Percentiles rank a stretch among this genome's conserved stretches.
These are phyloP conservation scores for Kockiozyma suomiensis DNA, from an alignment of 805 yeast genomes.

Conservation along the genomic window DNA sequence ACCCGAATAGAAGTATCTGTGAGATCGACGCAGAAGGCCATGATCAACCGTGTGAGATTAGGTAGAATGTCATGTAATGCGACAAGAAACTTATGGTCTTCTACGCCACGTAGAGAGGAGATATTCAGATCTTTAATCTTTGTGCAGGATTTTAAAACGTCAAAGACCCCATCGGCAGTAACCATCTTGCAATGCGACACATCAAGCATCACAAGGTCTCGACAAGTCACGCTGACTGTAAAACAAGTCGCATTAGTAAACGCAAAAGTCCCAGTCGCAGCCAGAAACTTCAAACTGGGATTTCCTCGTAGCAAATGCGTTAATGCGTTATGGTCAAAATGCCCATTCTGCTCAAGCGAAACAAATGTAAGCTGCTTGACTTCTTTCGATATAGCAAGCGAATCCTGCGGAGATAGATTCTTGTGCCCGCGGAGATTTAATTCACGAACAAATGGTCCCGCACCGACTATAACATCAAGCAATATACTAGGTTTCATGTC, in stretches of 20 bases:
- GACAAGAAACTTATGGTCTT: constrained; percentile 10
- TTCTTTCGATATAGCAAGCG: constrained; percentile 9
- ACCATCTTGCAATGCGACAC: constrained; percentile 18
- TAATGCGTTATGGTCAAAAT: constrained; percentile 29
- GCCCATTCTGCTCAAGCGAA: constrained; percentile 19
- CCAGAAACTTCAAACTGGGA: constrained; percentile 4
- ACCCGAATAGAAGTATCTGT: constrained; percentile 15
- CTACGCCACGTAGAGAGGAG: constrained; percentile 12
- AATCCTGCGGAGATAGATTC: constrained; percentile 10
- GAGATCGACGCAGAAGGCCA: constrained; percentile 15
- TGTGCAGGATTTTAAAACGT: constrained; percentile 16
- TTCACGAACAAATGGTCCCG: constrained; percentile 18
- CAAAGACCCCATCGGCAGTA: constrained; percentile 19
- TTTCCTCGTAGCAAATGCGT: constrained; percentile 21
- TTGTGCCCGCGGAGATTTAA: constrained; percentile 26
- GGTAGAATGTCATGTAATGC: constrained; percentile 10
- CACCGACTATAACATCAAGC: constrained; percentile 2
- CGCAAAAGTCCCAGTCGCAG: constrained; percentile 12
- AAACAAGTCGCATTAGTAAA: constrained; percentile 24
- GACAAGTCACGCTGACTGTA: constrained; percentile 17
- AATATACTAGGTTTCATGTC: constrained; percentile 17
- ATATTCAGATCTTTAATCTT: constrained; percentile 9
- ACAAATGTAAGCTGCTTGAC: constrained; percentile 11
- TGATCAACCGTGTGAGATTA: constrained; percentile 9
- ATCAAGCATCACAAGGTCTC: constrained; percentile 20